Evolutionary conservation across 148 eudicot species (phyloP).

Genomic region (Dysphania ambrosioides): DNA sequence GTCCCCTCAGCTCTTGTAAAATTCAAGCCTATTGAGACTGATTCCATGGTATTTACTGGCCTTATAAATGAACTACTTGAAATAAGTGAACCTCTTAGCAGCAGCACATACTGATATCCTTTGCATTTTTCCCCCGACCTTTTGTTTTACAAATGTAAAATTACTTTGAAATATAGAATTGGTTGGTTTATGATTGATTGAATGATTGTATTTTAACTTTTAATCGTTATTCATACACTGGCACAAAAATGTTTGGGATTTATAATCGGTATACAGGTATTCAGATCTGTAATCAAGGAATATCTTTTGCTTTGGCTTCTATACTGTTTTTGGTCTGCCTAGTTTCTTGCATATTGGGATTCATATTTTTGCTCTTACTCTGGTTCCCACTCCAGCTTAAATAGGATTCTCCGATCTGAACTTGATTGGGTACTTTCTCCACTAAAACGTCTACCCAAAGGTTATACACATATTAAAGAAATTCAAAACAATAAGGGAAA

Average conservation of each 20-base stretch:
- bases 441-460: too few relatives aligned
- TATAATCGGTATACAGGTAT: background rate
- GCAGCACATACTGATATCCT: constrained; percentile 11
- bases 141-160: background rate
- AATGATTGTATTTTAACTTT: background rate
- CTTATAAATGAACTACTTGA: constrained; percentile 79
- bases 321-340: too few relatives aligned
- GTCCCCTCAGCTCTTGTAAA: constrained; percentile 84
- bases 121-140: background rate
- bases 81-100: constrained; percentile 63
- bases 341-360: too few relatives aligned
- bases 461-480: too few relatives aligned
- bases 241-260: background rate
- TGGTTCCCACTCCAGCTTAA: too few relatives aligned
- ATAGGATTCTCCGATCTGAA: too few relatives aligned
- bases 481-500: too few relatives aligned
- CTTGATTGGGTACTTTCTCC: too few relatives aligned
- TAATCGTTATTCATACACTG: background rate
- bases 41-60: constrained; percentile 69
- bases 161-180: background rate
- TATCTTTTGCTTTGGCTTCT: too few relatives aligned
- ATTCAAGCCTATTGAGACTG: constrained; percentile 79
- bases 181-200: background rate
- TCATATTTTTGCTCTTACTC: too few relatives aligned
- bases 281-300: too few relatives aligned